Base-by-base conservation (phyloP, 441 rosid species). In the Pelargonium exstipulatum region DNA sequence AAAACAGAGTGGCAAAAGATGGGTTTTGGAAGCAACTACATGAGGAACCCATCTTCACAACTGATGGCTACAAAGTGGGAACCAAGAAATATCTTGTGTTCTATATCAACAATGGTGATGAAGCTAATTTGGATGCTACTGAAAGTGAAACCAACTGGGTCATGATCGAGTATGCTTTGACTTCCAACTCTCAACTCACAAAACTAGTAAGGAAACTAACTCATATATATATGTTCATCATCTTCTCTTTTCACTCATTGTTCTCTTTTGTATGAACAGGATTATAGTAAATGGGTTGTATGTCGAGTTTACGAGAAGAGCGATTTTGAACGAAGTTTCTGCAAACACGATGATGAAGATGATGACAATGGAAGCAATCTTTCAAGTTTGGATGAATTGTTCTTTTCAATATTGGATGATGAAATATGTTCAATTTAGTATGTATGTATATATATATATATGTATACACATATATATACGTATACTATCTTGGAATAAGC, bases 131-230 rank as follows among this genome's bases (percentile, higher is more conserved):
- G 24, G 6, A 16, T 7, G 74, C 68, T 16, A 58, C 65, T 8
- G 76, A 81, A 71, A 82, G 85, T 8, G 76, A 81, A 71, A 82
- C 86, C 40, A 74, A 71, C n/a, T 85, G 88, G 88, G 37, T 81
- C 55, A 81, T 81, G 86, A 76, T 80, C 42, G 77, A 77, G 67
- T 84, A 79, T 71, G 77, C 62, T 68, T 77, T 32, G 0, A 32
- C 79, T 45, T 73, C 58, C 62, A 32, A 32, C 29, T 24, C 29
- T 24, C 2, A 24, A 24, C 29, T 1, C 29, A 24, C 29, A 48
- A 35, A 64, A 48, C 8, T 42, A n/a, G 76, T 71, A 61, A 77
- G 74, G 48, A 5, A 61, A 48, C 22, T 55, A 53, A 14, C 20
- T 18, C 29, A 24, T 24, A 24, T 24, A 22, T 22, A 24, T 24